A percentile compares a stretch with the other conserved stretches of the same genome.
phyloP scores from a whole-genome alignment of 768 basidiomycete species.

The Hypholoma fasciculare region DNA sequence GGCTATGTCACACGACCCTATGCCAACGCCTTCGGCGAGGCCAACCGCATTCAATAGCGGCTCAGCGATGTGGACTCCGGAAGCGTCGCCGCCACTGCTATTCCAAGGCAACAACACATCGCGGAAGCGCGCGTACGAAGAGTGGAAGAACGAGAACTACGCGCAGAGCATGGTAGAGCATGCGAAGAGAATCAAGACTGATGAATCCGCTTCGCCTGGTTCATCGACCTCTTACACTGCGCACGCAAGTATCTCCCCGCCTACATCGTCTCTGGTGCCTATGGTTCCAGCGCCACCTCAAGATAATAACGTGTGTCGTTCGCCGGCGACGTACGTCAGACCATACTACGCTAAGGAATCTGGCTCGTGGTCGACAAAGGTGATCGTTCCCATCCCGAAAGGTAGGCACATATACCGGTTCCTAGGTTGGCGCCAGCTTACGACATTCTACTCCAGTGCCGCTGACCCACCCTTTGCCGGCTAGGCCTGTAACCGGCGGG shows the following conservation, averaged over 20 bases:
- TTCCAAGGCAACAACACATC: neutral
- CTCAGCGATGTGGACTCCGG: neutral
- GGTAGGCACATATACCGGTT: neutral
- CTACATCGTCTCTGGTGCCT: no score
- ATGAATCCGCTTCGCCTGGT: neutral
- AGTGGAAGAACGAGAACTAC: neutral
- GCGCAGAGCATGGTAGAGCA: neutral
- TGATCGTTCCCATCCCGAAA: neutral
- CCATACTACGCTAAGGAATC: neutral
- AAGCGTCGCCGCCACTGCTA: neutral
- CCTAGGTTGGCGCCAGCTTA: neutral
- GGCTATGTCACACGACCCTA: no score
- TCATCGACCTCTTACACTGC: neutral
- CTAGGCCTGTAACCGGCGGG: neutral
- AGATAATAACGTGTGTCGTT: neutral
- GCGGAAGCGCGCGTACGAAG: neutral
- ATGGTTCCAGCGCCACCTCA: neutral
- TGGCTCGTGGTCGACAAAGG: neutral
- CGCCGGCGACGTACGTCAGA: neutral
- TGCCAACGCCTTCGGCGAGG: neutral
- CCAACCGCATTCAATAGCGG: neutral
- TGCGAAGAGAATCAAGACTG: neutral
- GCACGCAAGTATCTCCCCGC: no score
- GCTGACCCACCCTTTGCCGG: neutral
- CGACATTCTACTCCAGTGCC: neutral